These are phyloP conservation scores for Saccharum hybrid DNA, from an alignment of 202 grass and related monocot genomes.

Conservation along the genomic window DNA sequence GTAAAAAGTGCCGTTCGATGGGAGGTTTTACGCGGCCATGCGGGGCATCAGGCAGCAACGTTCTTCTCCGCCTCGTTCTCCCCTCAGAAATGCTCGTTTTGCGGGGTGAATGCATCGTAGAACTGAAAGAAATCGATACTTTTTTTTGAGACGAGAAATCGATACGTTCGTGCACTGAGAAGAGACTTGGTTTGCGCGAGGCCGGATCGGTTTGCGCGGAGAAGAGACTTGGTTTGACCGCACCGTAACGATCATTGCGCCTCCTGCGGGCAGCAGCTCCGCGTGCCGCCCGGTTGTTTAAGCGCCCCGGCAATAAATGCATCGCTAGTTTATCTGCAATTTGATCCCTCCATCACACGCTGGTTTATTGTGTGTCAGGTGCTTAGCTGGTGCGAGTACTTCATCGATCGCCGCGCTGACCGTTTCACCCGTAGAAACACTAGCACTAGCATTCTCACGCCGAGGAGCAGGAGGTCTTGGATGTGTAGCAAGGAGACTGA, in stretches of 20 bases:
- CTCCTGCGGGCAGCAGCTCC: conserved; percentile 21
- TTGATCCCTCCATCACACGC: conserved; percentile 10
- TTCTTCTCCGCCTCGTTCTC: background rate
- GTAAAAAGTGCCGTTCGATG: background rate
- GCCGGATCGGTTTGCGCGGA: conserved; percentile 13
- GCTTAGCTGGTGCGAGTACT: conserved; percentile 7
- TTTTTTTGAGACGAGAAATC: conserved; percentile 9
- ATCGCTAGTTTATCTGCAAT: conserved; percentile 5
- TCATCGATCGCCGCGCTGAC: conserved; percentile 45
- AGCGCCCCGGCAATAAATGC: conserved; percentile 30
- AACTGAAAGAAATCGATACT: conserved; percentile 19
- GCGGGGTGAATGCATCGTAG: background rate
- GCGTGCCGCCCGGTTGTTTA: conserved; percentile 16
- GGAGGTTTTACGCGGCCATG: background rate
- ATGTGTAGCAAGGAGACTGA: too few species aligned
- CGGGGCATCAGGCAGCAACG: background rate
- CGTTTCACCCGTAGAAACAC: conserved; percentile 17
- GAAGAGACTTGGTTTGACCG: conserved; percentile 46
- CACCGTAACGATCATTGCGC: conserved; percentile 13
- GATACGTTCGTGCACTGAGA: conserved; percentile 22
- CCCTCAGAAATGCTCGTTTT: background rate
- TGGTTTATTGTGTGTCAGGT: conserved; percentile 30
- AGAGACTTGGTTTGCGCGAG: background rate
- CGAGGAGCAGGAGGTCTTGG: background rate
- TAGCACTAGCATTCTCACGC: background rate